Evolutionary conservation across 177 flowering plant species (phyloP).

Genomic region (Telopea speciosissima): DNA sequence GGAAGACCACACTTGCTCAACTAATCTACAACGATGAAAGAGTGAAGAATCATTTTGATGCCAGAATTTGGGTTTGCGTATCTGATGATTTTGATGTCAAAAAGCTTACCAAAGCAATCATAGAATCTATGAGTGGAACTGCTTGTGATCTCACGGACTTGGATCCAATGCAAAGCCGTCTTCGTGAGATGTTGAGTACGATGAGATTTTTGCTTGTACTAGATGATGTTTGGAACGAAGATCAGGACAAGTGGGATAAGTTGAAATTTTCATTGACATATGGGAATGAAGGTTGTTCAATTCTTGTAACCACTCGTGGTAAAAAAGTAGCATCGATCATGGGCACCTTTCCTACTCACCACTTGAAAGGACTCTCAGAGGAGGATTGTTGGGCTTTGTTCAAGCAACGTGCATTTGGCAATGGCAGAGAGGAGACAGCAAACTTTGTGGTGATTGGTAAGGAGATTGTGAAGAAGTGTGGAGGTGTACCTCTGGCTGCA

Average conservation of each 20-base stretch:
- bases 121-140: neutral
- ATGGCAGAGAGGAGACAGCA: neutral
- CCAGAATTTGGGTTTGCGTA: neutral
- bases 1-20: neutral
- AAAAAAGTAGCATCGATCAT: neutral
- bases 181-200: neutral
- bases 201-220: neutral
- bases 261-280: neutral
- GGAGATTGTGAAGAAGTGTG: neutral
- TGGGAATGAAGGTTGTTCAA: neutral
- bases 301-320: neutral
- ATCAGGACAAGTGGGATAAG: neutral
- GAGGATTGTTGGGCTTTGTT: neutral
- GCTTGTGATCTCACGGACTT: neutral
- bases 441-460: neutral
- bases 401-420: neutral
- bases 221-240: constrained; percentile 2
- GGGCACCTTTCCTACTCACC: neutral
- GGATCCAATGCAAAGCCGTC: neutral
- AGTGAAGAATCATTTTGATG: neutral
- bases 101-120: neutral
- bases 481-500: constrained; percentile 1
- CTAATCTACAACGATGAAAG: neutral
- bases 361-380: neutral
- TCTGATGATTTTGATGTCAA: neutral